Evolutionary conservation across 2,329 filamentous ascomycete species (phyloP), one percentile per base, ranked within the genome.

Genomic region (Colletotrichum shisoi): DNA sequence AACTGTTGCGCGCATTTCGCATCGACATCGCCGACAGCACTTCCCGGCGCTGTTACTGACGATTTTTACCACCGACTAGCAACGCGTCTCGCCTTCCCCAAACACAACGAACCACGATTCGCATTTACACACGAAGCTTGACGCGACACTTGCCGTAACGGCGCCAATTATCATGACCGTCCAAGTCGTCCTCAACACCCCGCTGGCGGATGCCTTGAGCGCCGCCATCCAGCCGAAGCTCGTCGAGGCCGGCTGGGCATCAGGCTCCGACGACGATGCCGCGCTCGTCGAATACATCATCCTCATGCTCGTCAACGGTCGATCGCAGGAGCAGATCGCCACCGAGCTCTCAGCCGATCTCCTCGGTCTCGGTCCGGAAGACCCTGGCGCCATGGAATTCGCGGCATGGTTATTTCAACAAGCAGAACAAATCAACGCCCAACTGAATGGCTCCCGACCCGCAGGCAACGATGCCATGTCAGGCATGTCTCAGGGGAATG

Each of bases 231-330:
- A 95, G 79, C 91, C 92, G 39, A 98, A 98, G 82, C 84, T 99
- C 65, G 87, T 93, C 67, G 94, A 99, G 80, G 90, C 94, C 71
- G 94, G 94, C 74, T 98, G 95, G 94, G 93, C 89, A 69, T 89
- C 91, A 37, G 90, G 90, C 72, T 91, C 90, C 69, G 80, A 81
- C 63, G 91, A 92, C 72, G 93, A 94, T 78, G 89, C 90, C 27
- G 92, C 93, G 44, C 87, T 99, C 67, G 90, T 93, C 67, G 95
- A 99, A 81, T 99, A 98, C 81, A 95, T 99, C 72, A 91, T 98
- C 67, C 87, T 98, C 70, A 97, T 98, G 94, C 87, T 99, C 39
- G 92, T 92, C 70, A 98, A 97, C 80, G 93, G 94, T 73, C 97
- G 97, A 79, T 93, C 91, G 4, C 90, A 96, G 76, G 89, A 94